Conservation (phyloP, 352 stramenopile species). For the Phytophthora agathidicida region DNA sequence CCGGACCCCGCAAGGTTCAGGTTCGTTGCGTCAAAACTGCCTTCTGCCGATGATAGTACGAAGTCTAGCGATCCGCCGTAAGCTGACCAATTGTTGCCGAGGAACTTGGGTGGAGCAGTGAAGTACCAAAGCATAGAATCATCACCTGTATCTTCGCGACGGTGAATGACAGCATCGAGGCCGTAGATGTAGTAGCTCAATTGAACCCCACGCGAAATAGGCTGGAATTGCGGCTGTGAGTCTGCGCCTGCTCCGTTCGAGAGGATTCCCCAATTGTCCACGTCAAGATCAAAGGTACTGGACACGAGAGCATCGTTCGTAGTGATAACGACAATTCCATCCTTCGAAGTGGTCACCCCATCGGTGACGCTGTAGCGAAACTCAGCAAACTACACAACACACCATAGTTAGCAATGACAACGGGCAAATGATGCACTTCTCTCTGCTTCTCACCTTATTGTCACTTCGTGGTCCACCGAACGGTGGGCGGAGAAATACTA, state of each 20-base stretch:
- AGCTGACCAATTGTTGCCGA: conserved; percentile 86
- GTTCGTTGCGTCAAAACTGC: conserved; percentile 83
- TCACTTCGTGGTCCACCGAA: conserved; percentile 62
- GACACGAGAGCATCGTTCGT: conserved; percentile 73
- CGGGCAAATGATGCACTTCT: background rate
- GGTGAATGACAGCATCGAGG: conserved; percentile 72
- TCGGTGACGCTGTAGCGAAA: conserved; percentile 90
- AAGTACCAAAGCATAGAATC: conserved; percentile 91
- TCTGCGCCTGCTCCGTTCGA: conserved; percentile 55
- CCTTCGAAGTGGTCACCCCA: conserved; percentile 55
- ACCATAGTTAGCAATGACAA: background rate
- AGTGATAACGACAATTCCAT: conserved; percentile 83
- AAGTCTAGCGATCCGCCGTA: conserved; percentile 93
- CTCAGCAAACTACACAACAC: conserved; percentile 66
- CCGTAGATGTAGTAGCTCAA: conserved; percentile 93
- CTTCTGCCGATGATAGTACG: conserved; percentile 89
- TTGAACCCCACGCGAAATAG: conserved; percentile 65
- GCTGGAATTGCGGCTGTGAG: conserved; percentile 46
- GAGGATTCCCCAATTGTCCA: conserved; percentile 83
- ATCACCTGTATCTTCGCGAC: conserved; percentile 60
- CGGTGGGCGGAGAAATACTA: conserved; percentile 82
- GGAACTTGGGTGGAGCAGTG: conserved; percentile 78
- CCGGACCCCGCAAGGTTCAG: conserved; percentile 69
- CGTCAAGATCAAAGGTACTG: conserved; percentile 80
- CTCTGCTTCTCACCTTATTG: conserved; percentile 48